phyloP scores from a whole-genome alignment of 805 yeast species.

The Yamadazyma kitorensis region DNA sequence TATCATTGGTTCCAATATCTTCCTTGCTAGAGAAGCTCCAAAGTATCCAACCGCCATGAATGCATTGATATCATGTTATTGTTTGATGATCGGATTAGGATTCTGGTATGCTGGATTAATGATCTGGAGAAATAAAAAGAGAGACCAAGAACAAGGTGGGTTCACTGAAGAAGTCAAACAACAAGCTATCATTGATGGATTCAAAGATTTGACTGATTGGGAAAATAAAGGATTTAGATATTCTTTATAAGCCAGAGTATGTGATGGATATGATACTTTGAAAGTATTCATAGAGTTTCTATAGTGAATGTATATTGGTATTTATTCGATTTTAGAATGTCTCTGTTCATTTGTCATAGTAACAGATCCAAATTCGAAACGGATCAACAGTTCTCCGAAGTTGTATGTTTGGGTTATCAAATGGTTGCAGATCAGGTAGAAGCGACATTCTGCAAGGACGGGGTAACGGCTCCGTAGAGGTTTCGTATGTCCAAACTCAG shows the following conservation, averaged over 20 bases:
- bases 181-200: slow-evolving; percentile 23
- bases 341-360: too few species aligned
- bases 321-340: too few species aligned
- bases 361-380: too few species aligned
- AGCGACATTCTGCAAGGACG: too few species aligned
- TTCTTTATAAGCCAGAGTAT: slow-evolving; percentile 13
- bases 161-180: slow-evolving; percentile 17
- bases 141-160: slow-evolving; percentile 18
- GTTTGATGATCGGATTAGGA: slow-evolving; percentile 18
- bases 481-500: too few species aligned
- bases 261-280: too few species aligned
- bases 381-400: too few species aligned
- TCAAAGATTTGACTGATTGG: slow-evolving; percentile 21
- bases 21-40: slow-evolving; percentile 22
- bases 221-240: slow-evolving; percentile 24
- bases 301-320: too few species aligned
- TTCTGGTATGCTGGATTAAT: slow-evolving; percentile 13
- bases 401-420: too few species aligned
- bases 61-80: slow-evolving; percentile 21
- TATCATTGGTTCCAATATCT: slow-evolving; percentile 25
- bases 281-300: too few species aligned
- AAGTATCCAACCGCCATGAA: slow-evolving; percentile 22
- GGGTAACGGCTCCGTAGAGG: too few species aligned
- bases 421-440: too few species aligned
- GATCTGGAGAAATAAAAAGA: slow-evolving; percentile 15